Percentiles rank a stretch among this genome's conserved stretches.
Evolutionary conservation across 768 basidiomycete species (phyloP).

Genomic region (Phaffia tasmanica): DNA sequence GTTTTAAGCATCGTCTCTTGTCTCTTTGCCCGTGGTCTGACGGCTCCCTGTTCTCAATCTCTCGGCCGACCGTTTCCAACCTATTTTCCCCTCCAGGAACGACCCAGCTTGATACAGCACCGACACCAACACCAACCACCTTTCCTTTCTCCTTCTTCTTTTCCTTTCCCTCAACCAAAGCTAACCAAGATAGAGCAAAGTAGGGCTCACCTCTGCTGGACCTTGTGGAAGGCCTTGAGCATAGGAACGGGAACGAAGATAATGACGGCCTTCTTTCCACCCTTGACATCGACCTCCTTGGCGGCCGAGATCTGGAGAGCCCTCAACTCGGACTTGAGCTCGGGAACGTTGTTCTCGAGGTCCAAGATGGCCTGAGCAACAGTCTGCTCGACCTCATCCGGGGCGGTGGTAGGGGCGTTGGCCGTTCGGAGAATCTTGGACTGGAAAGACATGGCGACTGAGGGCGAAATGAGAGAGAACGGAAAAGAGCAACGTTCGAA

Average conservation of each 20-base stretch:
- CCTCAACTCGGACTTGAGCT: slow-evolving; percentile 93
- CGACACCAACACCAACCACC: background rate
- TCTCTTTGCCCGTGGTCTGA: too few relatives aligned
- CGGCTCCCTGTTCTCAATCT: too few relatives aligned
- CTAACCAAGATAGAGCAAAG: background rate
- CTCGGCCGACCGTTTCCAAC: too few relatives aligned
- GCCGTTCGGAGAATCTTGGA: slow-evolving; percentile 89
- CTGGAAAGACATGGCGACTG: slow-evolving; percentile 31
- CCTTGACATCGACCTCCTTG: slow-evolving; percentile 96
- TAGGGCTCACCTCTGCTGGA: slow-evolving; percentile 70
- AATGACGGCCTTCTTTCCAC: slow-evolving; percentile 98
- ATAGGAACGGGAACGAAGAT: slow-evolving; percentile 96
- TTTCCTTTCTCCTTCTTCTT: background rate
- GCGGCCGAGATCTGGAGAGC: slow-evolving; percentile 95
- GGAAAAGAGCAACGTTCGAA: too few relatives aligned
- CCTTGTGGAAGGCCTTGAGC: slow-evolving; percentile 95
- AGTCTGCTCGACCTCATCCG: slow-evolving; percentile 25
- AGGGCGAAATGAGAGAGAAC: background rate
- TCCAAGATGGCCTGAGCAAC: slow-evolving; percentile 74
- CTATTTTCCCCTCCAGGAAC: background rate
- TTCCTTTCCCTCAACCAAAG: background rate
- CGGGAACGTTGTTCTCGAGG: slow-evolving; percentile 95
- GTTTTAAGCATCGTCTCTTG: too few relatives aligned
- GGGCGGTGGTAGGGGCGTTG: slow-evolving; percentile 68
- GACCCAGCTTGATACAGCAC: background rate